These are phyloP conservation scores for Pleurotus tuoliensis DNA, from an alignment of 768 basidiomycete genomes.

Conservation along the genomic window DNA sequence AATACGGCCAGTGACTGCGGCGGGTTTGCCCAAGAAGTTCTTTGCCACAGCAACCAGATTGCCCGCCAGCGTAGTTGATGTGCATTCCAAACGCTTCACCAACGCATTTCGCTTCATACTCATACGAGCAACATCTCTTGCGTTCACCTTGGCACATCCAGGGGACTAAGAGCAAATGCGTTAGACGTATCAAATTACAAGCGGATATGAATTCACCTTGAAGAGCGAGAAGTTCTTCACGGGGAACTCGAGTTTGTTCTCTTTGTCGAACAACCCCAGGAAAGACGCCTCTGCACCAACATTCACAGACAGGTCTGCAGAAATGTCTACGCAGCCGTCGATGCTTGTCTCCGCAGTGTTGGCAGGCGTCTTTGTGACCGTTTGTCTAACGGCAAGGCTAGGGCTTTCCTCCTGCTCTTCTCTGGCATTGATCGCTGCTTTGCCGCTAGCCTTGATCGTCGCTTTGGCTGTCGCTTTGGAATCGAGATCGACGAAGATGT, in stretches of 20 bases:
- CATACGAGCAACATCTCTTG: background rate
- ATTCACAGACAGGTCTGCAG: slow-evolving; percentile 25
- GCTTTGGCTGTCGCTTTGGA: slow-evolving; percentile 23
- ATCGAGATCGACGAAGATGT: slow-evolving; percentile 21
- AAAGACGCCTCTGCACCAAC: slow-evolving; percentile 27
- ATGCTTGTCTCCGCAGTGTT: slow-evolving; percentile 9
- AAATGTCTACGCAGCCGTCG: slow-evolving; percentile 29
- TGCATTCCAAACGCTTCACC: background rate
- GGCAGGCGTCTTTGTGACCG: background rate
- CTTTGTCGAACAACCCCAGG: slow-evolving; percentile 25
- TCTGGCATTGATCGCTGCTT: slow-evolving; percentile 7
- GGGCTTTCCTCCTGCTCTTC: background rate
- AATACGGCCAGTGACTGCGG: background rate
- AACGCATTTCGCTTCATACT: background rate
- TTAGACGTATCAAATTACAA: background rate
- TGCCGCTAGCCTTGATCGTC: slow-evolving; percentile 11
- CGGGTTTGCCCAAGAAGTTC: background rate
- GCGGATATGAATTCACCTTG: background rate
- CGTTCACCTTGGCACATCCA: background rate
- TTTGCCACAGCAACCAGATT: background rate
- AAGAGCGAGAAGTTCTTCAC: background rate
- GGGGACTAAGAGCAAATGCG: background rate
- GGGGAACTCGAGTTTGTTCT: background rate
- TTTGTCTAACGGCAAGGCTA: background rate
- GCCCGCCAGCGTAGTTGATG: background rate